These are phyloP conservation scores for Eucalyptus caleyi DNA, from an alignment of 345 rosid species.

Conservation along the genomic window DNA sequence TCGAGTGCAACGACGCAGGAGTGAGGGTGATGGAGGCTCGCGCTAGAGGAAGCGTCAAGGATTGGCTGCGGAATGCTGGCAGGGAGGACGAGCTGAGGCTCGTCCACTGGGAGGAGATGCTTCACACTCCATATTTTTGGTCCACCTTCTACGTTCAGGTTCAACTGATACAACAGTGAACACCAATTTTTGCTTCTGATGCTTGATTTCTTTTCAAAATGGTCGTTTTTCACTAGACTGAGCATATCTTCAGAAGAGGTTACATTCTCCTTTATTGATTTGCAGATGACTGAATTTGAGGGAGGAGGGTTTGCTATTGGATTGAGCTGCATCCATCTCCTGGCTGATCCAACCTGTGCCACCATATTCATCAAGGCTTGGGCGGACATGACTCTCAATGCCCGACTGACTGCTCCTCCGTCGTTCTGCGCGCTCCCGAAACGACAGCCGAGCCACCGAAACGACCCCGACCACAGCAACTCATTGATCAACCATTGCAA, in stretches of 20 bases:
- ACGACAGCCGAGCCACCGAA: not conserved
- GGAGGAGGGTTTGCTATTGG: conserved; percentile 67
- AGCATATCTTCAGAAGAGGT: not conserved
- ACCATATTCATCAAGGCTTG: conserved; percentile 56
- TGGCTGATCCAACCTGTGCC: conserved; percentile 49
- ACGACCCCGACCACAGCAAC: conserved; percentile 1
- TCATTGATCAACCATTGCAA: conserved; percentile 29
- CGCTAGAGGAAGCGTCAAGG: conserved; percentile 37
- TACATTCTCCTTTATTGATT: not conserved
- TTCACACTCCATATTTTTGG: conserved; percentile 51
- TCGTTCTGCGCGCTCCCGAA: conserved; percentile 30
- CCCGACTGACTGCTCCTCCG: conserved; percentile 16
- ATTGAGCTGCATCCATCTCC: conserved; percentile 57
- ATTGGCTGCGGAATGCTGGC: conserved; percentile 39
- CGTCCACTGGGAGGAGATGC: conserved; percentile 68
- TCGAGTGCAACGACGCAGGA: conserved; percentile 71
- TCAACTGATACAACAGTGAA: not conserved
- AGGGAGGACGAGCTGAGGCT: conserved; percentile 52
- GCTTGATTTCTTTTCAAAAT: not conserved
- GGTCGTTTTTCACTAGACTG: not conserved
- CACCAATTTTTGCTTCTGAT: not conserved
- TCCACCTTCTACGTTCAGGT: conserved; percentile 74
- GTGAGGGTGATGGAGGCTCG: conserved; percentile 57
- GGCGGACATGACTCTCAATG: conserved; percentile 41
- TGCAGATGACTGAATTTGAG: conserved; percentile 71